Evolutionary conservation across 805 yeast species (phyloP).

Genomic region (Kodamaea fukazawae): DNA sequence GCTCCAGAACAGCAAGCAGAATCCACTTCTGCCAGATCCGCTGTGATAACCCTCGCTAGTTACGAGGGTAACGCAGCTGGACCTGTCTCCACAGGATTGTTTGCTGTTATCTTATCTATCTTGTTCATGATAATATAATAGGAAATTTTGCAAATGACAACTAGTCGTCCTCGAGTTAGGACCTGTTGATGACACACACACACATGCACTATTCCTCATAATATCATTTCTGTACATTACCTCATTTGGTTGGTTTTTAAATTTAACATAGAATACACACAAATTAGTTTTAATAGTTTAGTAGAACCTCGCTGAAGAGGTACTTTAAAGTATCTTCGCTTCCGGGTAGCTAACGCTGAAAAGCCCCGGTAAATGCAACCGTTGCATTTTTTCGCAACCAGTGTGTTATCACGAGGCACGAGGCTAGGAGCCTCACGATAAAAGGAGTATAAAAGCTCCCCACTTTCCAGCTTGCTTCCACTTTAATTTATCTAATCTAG

Average conservation of each 20-base stretch:
- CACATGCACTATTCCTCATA: not conserved
- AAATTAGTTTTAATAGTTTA: not conserved
- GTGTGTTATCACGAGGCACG: too few relatives aligned
- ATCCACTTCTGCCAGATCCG: slow-evolving; percentile 16
- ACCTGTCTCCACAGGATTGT: slow-evolving; percentile 21
- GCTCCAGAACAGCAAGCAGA: slow-evolving; percentile 11
- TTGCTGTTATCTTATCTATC: slow-evolving; percentile 19
- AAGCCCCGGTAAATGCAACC: too few relatives aligned
- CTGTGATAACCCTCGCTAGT: slow-evolving; percentile 16
- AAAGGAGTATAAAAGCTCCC: too few relatives aligned
- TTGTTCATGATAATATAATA: slow-evolving; percentile 13
- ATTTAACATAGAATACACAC: not conserved
- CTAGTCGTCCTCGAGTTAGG: too few relatives aligned
- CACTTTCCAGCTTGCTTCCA: too few relatives aligned
- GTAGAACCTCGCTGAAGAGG: not conserved
- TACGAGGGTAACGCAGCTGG: slow-evolving; percentile 31
- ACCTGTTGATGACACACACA: too few relatives aligned
- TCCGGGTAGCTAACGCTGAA: too few relatives aligned
- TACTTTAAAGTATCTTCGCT: too few relatives aligned
- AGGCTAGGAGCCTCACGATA: too few relatives aligned
- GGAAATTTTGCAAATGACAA: not conserved
- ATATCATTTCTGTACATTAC: not conserved
- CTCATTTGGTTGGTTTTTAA: too few relatives aligned
- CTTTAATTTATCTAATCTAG: too few relatives aligned
- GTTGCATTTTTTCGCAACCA: too few relatives aligned